Evolutionary conservation across 768 basidiomycete species (phyloP).

Genomic region (Mycena capillaripes): DNA sequence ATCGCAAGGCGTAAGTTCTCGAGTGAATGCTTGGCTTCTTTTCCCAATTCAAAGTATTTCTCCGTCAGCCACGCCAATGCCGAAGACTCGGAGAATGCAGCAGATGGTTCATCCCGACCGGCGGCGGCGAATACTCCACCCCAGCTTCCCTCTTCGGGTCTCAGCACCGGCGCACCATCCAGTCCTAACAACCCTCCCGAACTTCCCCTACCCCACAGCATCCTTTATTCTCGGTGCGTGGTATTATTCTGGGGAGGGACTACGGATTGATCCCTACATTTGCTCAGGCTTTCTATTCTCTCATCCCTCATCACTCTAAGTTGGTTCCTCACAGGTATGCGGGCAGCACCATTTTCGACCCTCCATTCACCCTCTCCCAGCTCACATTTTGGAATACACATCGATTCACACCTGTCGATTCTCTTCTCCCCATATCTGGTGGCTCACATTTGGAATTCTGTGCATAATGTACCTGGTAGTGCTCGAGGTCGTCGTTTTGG

Average conservation of each 20-base stretch:
- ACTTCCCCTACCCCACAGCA: slow-evolving; percentile 42
- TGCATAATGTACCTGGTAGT: slow-evolving; percentile 80
- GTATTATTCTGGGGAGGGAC: slow-evolving; percentile 42
- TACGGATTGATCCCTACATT: slow-evolving; percentile 34
- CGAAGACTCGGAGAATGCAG: slow-evolving; percentile 22
- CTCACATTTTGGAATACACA: slow-evolving; percentile 85
- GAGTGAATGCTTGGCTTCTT: slow-evolving; percentile 8
- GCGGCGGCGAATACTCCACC: not conserved
- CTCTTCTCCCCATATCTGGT: slow-evolving; percentile 74
- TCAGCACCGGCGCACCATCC: not conserved
- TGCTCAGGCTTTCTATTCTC: slow-evolving; percentile 47
- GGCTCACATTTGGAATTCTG: slow-evolving; percentile 85
- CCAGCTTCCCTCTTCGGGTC: not conserved
- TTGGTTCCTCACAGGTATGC: slow-evolving; percentile 76
- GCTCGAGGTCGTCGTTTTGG: slow-evolving; percentile 79
- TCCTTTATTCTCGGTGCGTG: slow-evolving; percentile 57
- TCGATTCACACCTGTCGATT: slow-evolving; percentile 80
- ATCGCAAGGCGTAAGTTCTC: slow-evolving; percentile 42
- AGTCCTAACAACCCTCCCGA: slow-evolving; percentile 17
- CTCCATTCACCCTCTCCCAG: slow-evolving; percentile 40
- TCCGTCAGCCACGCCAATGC: slow-evolving; percentile 26
- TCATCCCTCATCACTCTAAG: slow-evolving; percentile 79
- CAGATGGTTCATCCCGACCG: not conserved
- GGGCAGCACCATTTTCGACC: not conserved
- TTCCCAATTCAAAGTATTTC: slow-evolving; percentile 7